These are phyloP conservation scores for Vicia sativa DNA, from an alignment of 306 rosid species.

Conservation along the genomic window DNA sequence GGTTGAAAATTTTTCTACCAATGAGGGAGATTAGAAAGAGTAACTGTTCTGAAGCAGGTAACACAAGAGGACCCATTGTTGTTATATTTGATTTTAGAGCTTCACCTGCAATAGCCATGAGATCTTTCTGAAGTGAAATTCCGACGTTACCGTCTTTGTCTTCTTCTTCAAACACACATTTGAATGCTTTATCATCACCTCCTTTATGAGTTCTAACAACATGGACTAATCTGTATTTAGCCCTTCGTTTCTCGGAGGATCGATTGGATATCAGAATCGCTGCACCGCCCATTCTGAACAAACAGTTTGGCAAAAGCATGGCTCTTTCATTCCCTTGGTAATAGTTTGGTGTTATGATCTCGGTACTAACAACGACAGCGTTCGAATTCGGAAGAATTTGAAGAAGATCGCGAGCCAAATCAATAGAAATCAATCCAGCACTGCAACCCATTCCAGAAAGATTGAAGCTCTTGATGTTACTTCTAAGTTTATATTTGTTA, in stretches of 20 bases:
- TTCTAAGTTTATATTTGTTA: conserved; percentile 79
- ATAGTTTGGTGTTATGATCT: conserved; percentile 86
- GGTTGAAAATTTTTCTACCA: conserved; percentile 79
- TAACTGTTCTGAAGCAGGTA: conserved; percentile 92
- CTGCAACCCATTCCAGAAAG: conserved; percentile 98
- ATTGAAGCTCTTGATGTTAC: conserved; percentile 83
- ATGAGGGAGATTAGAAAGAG: conserved; percentile 73
- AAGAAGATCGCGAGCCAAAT: conserved; percentile 88
- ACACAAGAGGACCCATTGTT: conserved; percentile 90
- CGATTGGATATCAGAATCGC: conserved; percentile 78
- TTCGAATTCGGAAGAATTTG: conserved; percentile 90
- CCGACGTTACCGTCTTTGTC: conserved; percentile 91
- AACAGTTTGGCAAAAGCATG: conserved; percentile 91
- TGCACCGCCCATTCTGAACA: conserved; percentile 97
- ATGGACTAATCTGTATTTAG: conserved; percentile 78
- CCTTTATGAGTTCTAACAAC: conserved; percentile 90
- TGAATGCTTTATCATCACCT: conserved; percentile 72
- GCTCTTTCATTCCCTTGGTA: conserved; percentile 95
- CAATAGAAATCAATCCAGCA: conserved; percentile 84
- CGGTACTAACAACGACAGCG: conserved; percentile 84
- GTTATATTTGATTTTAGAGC: conserved; percentile 91
- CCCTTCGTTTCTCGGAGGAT: conserved; percentile 51
- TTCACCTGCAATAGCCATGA: conserved; percentile 98
- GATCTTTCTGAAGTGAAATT: conserved; percentile 73
- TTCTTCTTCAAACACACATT: conserved; percentile 82